A percentile compares a stretch with the other conserved stretches of the same genome.
phyloP scores from a whole-genome alignment of 2,329 filamentous ascomycete genomes.

The Diaporthe capsici region DNA sequence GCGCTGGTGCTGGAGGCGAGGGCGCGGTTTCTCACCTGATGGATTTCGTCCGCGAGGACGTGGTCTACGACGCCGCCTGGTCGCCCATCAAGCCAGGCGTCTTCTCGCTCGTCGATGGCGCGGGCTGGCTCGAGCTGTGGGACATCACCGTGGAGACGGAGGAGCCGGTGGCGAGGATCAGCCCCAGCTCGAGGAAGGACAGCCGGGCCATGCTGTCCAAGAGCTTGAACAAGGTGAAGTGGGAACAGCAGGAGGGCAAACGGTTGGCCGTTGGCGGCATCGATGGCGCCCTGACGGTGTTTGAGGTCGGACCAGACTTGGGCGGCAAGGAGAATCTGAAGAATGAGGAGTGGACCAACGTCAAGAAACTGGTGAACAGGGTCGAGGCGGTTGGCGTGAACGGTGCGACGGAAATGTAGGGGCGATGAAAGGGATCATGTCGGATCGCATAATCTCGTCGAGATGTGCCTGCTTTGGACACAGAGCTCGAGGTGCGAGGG shows the following conservation, averaged over 20 bases:
- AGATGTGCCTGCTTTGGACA: conserved; percentile 32
- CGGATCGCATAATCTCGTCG: conserved; percentile 15
- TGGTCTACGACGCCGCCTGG: conserved; percentile 97
- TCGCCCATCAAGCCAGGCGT: conserved; percentile 94
- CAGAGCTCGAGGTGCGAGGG: conserved; percentile 6
- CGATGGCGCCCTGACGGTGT: conserved; percentile 90
- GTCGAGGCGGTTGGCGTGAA: conserved; percentile 75
- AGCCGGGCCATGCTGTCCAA: conserved; percentile 80
- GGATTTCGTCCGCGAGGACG: conserved; percentile 93
- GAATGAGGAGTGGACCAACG: conserved; percentile 91
- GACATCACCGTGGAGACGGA: conserved; percentile 94
- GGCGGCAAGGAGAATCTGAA: conserved; percentile 88
- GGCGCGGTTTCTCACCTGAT: conserved; percentile 79
- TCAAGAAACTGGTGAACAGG: conserved; percentile 89
- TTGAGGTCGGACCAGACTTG: conserved; percentile 87
- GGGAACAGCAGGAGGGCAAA: conserved; percentile 92
- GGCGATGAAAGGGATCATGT: conserved; percentile 12
- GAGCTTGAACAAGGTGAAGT: conserved; percentile 93
- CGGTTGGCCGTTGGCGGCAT: conserved; percentile 91
- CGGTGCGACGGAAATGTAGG: conserved; percentile 59
- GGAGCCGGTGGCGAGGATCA: conserved; percentile 87
- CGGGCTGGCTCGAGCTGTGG: conserved; percentile 93
- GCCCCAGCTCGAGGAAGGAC: conserved; percentile 76
- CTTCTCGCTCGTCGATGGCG: conserved; percentile 94
- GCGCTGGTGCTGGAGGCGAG: conserved; percentile 55